phyloP scores from a whole-genome alignment of 495 filamentous ascomycete genomes.

The Umbilicaria muhlenbergii region DNA sequence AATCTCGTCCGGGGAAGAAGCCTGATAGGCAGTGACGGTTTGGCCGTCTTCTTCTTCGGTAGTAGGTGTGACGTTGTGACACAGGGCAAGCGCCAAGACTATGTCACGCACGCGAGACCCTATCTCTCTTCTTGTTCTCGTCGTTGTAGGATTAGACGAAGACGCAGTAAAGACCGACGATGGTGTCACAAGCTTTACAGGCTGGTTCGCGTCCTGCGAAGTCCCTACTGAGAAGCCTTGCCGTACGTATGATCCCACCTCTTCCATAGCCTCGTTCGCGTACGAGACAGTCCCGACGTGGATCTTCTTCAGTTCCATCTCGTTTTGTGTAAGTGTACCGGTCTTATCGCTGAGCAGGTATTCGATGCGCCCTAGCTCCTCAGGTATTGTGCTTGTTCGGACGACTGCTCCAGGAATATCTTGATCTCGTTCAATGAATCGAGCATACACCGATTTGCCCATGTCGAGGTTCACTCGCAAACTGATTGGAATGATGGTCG shows the following conservation, averaged over 20 bases:
- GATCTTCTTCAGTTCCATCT: constrained; percentile 98
- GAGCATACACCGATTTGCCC: constrained; percentile 90
- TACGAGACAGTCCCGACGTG: constrained; percentile 97
- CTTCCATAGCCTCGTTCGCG: constrained; percentile 96
- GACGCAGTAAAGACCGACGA: constrained; percentile 44
- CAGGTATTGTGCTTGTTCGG: constrained; percentile 90
- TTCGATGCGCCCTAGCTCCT: constrained; percentile 90
- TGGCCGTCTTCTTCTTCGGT: constrained; percentile 65
- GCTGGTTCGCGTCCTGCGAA: constrained; percentile 18
- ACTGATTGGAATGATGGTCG: constrained; percentile 95
- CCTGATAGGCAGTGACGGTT: constrained; percentile 78
- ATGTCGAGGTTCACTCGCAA: constrained; percentile 92
- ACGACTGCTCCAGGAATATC: constrained; percentile 88
- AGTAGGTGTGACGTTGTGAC: constrained; percentile 96
- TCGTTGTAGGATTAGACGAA: constrained; percentile 42
- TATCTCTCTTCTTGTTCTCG: constrained; percentile 80
- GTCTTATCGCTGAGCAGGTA: constrained; percentile 97
- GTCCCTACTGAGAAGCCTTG: constrained; percentile 54
- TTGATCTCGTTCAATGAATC: constrained; percentile 82
- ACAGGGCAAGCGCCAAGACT: constrained; percentile 78
- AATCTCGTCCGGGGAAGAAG: constrained; percentile 94
- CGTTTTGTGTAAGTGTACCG: constrained; percentile 90
- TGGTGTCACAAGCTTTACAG: constrained; percentile 48
- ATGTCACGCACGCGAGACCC: constrained; percentile 83
- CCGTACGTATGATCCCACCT: constrained; percentile 70